Evolutionary conservation across 2,329 filamentous ascomycete species (phyloP).

Genomic region (Cladobotryum protrusum): DNA sequence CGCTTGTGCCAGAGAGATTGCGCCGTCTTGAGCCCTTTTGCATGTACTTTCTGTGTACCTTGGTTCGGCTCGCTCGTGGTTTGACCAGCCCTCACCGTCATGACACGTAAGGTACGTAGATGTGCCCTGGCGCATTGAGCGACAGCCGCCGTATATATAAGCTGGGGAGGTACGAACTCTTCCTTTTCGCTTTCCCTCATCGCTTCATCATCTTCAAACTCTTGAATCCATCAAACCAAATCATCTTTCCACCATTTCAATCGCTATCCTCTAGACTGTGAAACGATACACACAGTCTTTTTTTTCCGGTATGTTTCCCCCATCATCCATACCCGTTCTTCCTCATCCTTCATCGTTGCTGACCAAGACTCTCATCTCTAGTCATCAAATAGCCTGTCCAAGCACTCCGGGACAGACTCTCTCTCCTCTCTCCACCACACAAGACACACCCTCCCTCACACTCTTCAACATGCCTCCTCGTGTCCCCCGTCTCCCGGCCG

Average conservation of each 20-base stretch:
- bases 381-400: no score
- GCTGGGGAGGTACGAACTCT: not conserved
- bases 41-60: no score
- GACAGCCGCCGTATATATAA: no score
- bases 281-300: not conserved
- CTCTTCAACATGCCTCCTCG: conserved; percentile 39
- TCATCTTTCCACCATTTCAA: not conserved
- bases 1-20: not conserved
- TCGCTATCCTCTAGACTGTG: not conserved
- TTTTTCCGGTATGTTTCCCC: not conserved
- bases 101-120: no score
- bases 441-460: not conserved
- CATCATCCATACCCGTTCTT: not conserved
- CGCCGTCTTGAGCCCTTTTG: no score
- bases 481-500: conserved; percentile 42
- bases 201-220: not conserved
- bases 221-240: not conserved
- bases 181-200: not conserved
- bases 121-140: no score
- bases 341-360: not conserved
- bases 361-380: no score
- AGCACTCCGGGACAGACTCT: not conserved
- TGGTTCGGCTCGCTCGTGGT: no score
- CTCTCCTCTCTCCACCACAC: not conserved
- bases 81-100: no score